Evolutionary conservation across 2,329 filamentous ascomycete genomes (phyloP).

Genomic region (Pyrenophora tritici-repentis): DNA sequence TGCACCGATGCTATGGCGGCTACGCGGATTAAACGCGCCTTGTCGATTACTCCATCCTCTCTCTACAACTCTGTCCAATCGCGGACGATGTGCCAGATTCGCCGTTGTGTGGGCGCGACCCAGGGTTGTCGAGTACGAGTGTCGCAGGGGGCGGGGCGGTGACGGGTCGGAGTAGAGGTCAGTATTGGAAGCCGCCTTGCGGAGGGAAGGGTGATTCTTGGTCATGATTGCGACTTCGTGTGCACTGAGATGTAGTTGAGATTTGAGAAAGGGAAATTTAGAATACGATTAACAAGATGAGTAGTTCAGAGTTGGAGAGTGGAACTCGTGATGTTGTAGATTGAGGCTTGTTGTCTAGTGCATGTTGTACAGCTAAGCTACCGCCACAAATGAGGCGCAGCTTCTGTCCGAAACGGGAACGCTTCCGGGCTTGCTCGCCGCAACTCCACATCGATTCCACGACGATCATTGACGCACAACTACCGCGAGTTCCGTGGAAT

Average conservation of each 20-base stretch:
- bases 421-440: constrained; percentile 9
- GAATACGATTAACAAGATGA: not conserved
- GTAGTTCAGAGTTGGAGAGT: not conserved
- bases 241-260: not conserved
- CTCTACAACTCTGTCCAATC: constrained; percentile 21
- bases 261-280: not conserved
- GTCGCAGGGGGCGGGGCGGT: constrained; percentile 34
- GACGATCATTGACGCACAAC: not conserved
- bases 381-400: constrained; percentile 20
- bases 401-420: constrained; percentile 14
- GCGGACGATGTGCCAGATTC: constrained; percentile 29
- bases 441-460: not conserved
- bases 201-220: constrained; percentile 44
- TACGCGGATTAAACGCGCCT: constrained; percentile 13
- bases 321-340: constrained; percentile 6
- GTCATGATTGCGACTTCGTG: constrained; percentile 35
- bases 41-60: constrained; percentile 15
- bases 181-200: constrained; percentile 44
- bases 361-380: constrained; percentile 4
- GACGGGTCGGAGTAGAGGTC: constrained; percentile 46
- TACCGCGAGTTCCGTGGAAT: no score
- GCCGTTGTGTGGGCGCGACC: constrained; percentile 41
- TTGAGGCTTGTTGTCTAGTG: no score
- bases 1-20: constrained; percentile 39
- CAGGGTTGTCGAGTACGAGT: constrained; percentile 31